These are phyloP conservation scores for Hygrophila difformis DNA, from an alignment of 257 asterid species.

Conservation along the genomic window DNA sequence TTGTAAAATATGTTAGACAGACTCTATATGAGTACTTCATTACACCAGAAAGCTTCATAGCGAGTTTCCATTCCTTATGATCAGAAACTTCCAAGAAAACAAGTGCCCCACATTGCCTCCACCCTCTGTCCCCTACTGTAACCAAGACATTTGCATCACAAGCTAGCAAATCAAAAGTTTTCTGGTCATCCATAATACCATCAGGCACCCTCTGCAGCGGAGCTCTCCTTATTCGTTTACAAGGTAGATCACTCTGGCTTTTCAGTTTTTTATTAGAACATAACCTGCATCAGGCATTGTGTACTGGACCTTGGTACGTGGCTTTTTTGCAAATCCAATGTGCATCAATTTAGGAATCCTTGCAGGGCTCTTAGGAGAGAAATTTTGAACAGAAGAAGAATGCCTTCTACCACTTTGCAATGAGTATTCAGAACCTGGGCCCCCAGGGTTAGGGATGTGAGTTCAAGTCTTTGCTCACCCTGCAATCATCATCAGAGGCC, in stretches of 20 bases:
- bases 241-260: conserved; percentile 53
- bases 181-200: conserved; percentile 43
- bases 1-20: conserved; percentile 58
- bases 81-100: conserved; percentile 65
- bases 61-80: conserved; percentile 80
- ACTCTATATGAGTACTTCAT: conserved; percentile 72
- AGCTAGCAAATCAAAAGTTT: conserved; percentile 43
- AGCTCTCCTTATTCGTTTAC: conserved; percentile 84
- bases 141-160: conserved; percentile 74
- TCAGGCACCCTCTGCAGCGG: conserved; percentile 65
- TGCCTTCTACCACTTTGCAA: conserved; percentile 36
- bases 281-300: conserved; percentile 61
- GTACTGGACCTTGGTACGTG: conserved; percentile 87
- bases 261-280: conserved; percentile 37
- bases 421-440: conserved; percentile 34
- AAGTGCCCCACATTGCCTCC: conserved; percentile 84
- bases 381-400: conserved; percentile 47
- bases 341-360: conserved; percentile 38
- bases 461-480: conserved; percentile 27
- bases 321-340: conserved; percentile 73
- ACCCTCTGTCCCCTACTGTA: conserved; percentile 71
- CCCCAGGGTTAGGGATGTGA: conserved; percentile 32
- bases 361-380: conserved; percentile 46
- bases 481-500: conserved; percentile 37
- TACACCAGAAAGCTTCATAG: conserved; percentile 67